Evolutionary conservation across 148 eudicot species (phyloP), one percentile per base, ranked within the genome.

Genomic region (Chenopodium quinoa): DNA sequence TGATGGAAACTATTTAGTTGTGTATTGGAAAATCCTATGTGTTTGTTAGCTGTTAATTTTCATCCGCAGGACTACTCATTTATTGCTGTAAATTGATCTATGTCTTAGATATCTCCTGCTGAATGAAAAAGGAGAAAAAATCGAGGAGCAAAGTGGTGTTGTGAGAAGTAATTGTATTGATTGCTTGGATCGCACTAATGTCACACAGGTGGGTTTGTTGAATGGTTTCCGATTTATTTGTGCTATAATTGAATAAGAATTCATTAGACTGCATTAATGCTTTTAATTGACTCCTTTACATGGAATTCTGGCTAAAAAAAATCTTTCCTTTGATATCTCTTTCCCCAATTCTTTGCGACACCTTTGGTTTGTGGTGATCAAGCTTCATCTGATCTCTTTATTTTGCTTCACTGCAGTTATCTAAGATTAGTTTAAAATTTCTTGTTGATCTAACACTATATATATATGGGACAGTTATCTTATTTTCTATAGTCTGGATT

Each of bases 161-260:
- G 93, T 93, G 78, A 89, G 99, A 85, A 93, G 93, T 84, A 96
- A 96, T 75, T 96, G 99, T 85, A 88, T 96, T 84, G 99, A 96
- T 79, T 96, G 99, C 90, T 90, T 96, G 85, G 99, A 96, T 86
- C 97, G 99, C 32, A 93, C 99, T 76, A 96, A 96, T 90, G 98
- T 96, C 71, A 96, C 97, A 74, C 99, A 96, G 96, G 99, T 93
- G 81, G 27, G 34, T 75, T 73, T 78, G 27, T 40, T 66, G 29
- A 13, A 1, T 29, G 22, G 23, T 65, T 54, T 75, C 78, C 44
- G 29, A 20, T 52, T 77, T 71, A 19, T 27, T 46, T 79, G 8
- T 9, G 22, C 9, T 27, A 20, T 62, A 20, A 62, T 10, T 62
- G 66, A 56, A 40, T 73, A 27, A 62, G 25, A 48, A 46, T 73